phyloP scores from a whole-genome alignment of 2,329 filamentous ascomycete genomes.

The Chaetomiaceae sp. region DNA sequence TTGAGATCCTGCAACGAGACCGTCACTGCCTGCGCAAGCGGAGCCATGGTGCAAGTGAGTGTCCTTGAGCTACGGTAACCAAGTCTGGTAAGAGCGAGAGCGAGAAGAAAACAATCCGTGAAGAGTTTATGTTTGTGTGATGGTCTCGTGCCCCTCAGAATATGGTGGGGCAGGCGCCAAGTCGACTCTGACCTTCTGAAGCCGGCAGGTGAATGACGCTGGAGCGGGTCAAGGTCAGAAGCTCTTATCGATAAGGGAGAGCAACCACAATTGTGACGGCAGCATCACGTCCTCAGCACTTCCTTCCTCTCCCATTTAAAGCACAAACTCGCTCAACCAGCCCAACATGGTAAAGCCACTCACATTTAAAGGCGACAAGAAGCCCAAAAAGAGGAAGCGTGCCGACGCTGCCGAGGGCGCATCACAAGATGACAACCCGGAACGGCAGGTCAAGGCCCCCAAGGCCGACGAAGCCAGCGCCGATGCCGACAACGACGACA shows the following conservation, averaged over 20 bases:
- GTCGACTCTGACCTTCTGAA: slow-evolving; percentile 17
- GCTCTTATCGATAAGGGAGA: slow-evolving; percentile 21
- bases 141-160: slow-evolving; percentile 12
- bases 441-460: slow-evolving; percentile 34
- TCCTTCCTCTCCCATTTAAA: not conserved
- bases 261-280: not conserved
- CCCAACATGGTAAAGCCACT: slow-evolving; percentile 79
- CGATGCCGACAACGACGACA: slow-evolving; percentile 62
- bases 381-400: slow-evolving; percentile 86
- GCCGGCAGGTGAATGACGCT: slow-evolving; percentile 11
- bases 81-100: no score
- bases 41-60: slow-evolving; percentile 36
- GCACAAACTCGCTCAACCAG: not conserved
- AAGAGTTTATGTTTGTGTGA: not conserved
- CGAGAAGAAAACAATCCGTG: not conserved
- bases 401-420: slow-evolving; percentile 49
- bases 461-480: slow-evolving; percentile 33
- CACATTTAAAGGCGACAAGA: slow-evolving; percentile 96
- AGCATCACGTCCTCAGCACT: not conserved
- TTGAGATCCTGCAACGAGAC: slow-evolving; percentile 59
- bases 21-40: slow-evolving; percentile 52
- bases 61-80: no score
- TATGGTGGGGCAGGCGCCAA: slow-evolving; percentile 18
- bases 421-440: slow-evolving; percentile 34
- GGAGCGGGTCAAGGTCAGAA: not conserved